Evolutionary conservation across 176 grass and related monocot species (phyloP).

Genomic region (Triticum dicoccoides): DNA sequence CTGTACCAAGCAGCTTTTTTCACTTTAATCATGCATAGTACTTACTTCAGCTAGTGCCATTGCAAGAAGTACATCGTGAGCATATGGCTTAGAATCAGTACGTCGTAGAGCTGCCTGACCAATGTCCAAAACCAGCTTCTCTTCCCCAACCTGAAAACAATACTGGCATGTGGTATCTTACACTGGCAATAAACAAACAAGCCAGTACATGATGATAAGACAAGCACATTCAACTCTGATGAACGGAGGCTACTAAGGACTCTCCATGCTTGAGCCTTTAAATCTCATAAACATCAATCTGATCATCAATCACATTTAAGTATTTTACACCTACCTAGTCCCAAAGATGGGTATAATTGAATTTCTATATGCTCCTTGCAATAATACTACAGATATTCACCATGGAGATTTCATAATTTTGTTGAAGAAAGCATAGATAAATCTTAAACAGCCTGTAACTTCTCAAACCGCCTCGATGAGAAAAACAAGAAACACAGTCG

Average conservation of each 20-base stretch:
- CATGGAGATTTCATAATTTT: background rate
- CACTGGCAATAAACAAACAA: slow-evolving; percentile 7
- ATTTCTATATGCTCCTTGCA: background rate
- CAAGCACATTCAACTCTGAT: background rate
- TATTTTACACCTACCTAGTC: background rate
- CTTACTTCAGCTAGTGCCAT: slow-evolving; percentile 98
- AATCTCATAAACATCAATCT: background rate
- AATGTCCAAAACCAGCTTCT: slow-evolving; percentile 81
- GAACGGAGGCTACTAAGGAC: background rate
- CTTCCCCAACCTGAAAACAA: slow-evolving; percentile 85
- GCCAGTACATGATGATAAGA: background rate
- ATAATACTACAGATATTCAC: background rate
- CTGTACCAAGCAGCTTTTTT: background rate
- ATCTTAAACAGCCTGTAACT: background rate
- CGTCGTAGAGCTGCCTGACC: slow-evolving; percentile 63
- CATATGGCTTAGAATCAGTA: slow-evolving; percentile 73
- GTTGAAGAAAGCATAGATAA: background rate
- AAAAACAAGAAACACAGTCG: background rate
- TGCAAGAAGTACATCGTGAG: slow-evolving; percentile 78
- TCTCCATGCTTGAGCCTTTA: background rate
- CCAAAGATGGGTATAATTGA: background rate
- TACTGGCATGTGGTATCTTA: slow-evolving; percentile 13
- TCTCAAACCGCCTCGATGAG: background rate
- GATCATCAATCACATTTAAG: background rate
- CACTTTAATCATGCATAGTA: background rate